Percentiles rank a stretch among this genome's conserved stretches.
Evolutionary conservation across 2,329 filamentous ascomycete species (phyloP).

Genomic region (Calonectria naviculata): DNA sequence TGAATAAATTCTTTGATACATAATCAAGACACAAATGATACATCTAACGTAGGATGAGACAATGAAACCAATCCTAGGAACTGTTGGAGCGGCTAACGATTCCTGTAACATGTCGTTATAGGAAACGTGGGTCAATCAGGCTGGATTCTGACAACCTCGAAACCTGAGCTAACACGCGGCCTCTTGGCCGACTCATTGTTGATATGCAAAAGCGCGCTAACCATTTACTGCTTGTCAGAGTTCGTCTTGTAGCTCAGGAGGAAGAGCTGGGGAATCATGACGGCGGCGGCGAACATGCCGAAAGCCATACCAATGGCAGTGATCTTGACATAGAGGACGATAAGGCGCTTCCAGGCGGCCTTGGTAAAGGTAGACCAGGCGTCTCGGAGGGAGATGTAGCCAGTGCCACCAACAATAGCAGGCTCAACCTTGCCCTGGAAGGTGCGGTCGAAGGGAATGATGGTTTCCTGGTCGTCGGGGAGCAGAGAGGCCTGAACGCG

Average conservation of each 20-base stretch:
- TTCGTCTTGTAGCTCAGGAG: conserved; percentile 45
- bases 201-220: not conserved
- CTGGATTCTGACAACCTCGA: not conserved
- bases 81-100: not conserved
- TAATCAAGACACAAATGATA: conserved; percentile 1
- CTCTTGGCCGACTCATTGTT: not conserved
- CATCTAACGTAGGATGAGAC: not conserved
- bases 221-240: not conserved
- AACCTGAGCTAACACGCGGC: not conserved
- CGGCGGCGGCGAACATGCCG: conserved; percentile 55
- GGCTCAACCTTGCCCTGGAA: conserved; percentile 83
- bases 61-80: not conserved
- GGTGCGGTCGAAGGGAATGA: conserved; percentile 90
- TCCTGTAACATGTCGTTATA: not conserved
- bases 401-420: conserved; percentile 78
- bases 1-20: conserved; percentile 27
- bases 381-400: conserved; percentile 77
- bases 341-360: conserved; percentile 76
- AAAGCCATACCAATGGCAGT: conserved; percentile 64
- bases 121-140: not conserved
- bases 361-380: conserved; percentile 84
- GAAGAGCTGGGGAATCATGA: conserved; percentile 64
- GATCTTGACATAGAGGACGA: conserved; percentile 82
- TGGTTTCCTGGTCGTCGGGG: conserved; percentile 81
- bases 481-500: conserved; percentile 91